These are phyloP conservation scores for Scedosporium minutisporum DNA, from an alignment of 2,329 filamentous ascomycete genomes.

Conservation along the genomic window DNA sequence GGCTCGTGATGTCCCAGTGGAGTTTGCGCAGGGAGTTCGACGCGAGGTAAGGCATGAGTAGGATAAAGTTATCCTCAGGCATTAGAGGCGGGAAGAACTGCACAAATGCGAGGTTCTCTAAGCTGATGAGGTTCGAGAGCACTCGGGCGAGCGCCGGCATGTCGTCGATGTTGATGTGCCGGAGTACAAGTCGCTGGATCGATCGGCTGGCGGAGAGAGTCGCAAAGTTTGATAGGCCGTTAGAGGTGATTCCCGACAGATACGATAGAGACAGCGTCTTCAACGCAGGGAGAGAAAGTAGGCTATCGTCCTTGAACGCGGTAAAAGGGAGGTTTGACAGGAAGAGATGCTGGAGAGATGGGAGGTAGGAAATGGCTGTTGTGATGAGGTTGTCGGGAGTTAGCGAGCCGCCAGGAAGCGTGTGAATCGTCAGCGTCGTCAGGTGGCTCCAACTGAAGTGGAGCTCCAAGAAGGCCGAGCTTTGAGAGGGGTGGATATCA, in stretches of 20 bases:
- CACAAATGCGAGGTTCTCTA: conserved; percentile 43
- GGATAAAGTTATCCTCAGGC: conserved; percentile 43
- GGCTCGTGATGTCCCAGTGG: conserved; percentile 56
- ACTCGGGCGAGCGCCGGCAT: conserved; percentile 50
- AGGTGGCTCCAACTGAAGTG: conserved; percentile 48
- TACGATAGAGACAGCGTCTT: conserved; percentile 45
- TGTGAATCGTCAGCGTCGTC: conserved; percentile 48
- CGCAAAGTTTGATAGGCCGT: conserved; percentile 47
- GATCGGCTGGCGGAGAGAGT: conserved; percentile 34
- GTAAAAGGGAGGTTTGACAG: conserved; percentile 45
- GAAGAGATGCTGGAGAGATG: conserved; percentile 48
- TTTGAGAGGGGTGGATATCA: conserved; percentile 22
- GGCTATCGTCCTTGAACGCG: conserved; percentile 47
- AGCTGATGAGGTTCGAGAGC: conserved; percentile 40
- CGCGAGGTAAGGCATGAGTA: conserved; percentile 55
- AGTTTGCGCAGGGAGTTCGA: conserved; percentile 42
- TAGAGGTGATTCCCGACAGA: conserved; percentile 44
- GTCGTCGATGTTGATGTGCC: conserved; percentile 46
- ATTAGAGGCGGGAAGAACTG: conserved; percentile 46
- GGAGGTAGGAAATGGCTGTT: conserved; percentile 38
- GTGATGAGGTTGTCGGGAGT: conserved; percentile 42
- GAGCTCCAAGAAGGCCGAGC: conserved; percentile 35
- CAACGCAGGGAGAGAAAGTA: conserved; percentile 45
- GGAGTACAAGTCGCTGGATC: conserved; percentile 41
- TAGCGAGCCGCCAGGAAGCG: conserved; percentile 43